These are phyloP conservation scores for Ceratocystis ficicola DNA, from an alignment of 2,329 filamentous ascomycete species.

Conservation along the genomic window DNA sequence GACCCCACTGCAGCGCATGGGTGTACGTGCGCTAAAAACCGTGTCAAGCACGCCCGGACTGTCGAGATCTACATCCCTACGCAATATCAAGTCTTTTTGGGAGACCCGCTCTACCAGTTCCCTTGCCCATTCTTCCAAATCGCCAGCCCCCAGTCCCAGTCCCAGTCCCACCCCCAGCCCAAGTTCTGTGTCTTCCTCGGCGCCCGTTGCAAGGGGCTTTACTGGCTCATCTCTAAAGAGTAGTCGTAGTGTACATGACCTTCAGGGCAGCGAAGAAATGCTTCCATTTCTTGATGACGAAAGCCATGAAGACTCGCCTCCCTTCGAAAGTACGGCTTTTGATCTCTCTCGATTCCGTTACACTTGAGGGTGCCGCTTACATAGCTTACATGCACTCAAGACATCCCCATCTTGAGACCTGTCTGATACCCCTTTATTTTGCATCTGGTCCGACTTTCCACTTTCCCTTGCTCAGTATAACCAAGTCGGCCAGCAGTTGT, in stretches of 20 bases:
- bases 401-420: neutral
- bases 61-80: slow-evolving; percentile 12
- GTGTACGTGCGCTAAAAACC: slow-evolving; percentile 33
- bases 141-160: slow-evolving; percentile 1
- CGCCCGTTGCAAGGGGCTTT: neutral
- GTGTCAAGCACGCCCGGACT: slow-evolving; percentile 8
- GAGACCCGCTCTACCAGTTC: slow-evolving; percentile 12
- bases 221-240: slow-evolving; percentile 31
- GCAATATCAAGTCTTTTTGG: slow-evolving; percentile 20
- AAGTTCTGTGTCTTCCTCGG: neutral
- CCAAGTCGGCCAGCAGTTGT: slow-evolving; percentile 12
- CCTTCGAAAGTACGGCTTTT: slow-evolving; percentile 1
- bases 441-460: slow-evolving; percentile 6
- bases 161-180: neutral
- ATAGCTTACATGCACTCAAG: neutral
- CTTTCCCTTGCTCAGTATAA: neutral
- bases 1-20: slow-evolving; percentile 45
- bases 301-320: slow-evolving; percentile 29
- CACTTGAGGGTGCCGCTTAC: neutral
- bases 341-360: slow-evolving; percentile 20
- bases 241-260: neutral
- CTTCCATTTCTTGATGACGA: slow-evolving; percentile 42
- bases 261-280: slow-evolving; percentile 44
- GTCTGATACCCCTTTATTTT: slow-evolving; percentile 9
- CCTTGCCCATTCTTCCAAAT: neutral